phyloP scores from a whole-genome alignment of 495 filamentous ascomycete genomes.

The Halenospora varia region DNA sequence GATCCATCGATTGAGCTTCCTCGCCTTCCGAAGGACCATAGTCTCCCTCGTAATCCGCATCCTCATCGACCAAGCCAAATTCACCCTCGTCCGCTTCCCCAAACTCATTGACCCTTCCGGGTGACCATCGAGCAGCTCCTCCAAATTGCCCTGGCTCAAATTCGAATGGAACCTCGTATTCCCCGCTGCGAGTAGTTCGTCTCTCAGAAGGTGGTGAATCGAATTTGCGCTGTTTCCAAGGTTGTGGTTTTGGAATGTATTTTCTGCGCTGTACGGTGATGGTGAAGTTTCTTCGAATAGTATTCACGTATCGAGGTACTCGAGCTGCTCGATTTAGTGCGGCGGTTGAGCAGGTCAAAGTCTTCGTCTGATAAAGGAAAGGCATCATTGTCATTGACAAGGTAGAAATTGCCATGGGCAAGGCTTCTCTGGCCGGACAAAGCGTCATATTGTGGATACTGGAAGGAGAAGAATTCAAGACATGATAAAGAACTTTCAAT shows the following conservation, averaged over 20 bases:
- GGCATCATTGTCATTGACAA: slow-evolving; percentile 30
- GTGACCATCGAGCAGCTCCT: neutral
- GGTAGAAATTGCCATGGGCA: neutral
- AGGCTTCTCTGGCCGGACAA: neutral
- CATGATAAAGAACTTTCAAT: no score
- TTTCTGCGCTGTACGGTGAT: no score
- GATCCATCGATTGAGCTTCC: neutral
- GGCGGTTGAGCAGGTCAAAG: neutral
- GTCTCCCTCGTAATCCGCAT: neutral
- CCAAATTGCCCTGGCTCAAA: neutral
- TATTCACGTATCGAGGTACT: neutral
- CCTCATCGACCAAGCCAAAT: neutral
- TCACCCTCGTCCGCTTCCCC: neutral
- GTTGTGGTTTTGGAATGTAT: no score
- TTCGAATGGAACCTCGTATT: neutral
- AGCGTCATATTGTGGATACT: neutral
- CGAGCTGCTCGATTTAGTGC: no score
- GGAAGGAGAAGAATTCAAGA: neutral
- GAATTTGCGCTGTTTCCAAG: no score
- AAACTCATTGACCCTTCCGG: neutral
- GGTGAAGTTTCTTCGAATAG: neutral
- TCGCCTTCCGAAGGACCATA: neutral
- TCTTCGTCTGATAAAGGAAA: slow-evolving; percentile 64
- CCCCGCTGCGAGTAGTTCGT: neutral
- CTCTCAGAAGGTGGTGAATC: no score